These are phyloP conservation scores for Miscanthus sacchariflorus DNA, from an alignment of 202 grass and related monocot species.

Conservation along the genomic window DNA sequence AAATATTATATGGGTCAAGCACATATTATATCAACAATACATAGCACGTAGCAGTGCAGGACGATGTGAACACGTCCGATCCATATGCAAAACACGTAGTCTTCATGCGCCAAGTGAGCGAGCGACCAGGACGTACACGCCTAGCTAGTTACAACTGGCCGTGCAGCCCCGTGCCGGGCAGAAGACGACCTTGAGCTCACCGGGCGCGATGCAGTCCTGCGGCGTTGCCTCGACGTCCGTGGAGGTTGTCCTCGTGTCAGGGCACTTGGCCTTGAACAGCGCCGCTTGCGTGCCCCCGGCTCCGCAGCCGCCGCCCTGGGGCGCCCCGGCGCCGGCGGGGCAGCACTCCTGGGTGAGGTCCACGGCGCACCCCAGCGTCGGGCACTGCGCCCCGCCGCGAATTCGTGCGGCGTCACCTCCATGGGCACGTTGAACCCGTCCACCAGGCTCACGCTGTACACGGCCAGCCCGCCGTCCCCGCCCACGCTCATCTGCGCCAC, in stretches of 20 bases:
- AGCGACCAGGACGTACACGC: background rate
- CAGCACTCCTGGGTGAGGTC: constrained; percentile 1
- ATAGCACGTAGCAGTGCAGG: no score
- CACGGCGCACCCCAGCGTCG: background rate
- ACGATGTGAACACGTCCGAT: background rate
- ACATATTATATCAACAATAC: no score
- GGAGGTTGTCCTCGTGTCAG: constrained; percentile 48
- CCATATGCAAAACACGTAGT: background rate
- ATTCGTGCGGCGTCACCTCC: background rate
- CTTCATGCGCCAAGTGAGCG: background rate
- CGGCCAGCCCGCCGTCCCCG: background rate
- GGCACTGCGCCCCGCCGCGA: background rate
- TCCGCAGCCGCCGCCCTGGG: constrained; percentile 12
- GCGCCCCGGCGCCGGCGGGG: background rate
- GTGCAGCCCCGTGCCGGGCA: constrained; percentile 31
- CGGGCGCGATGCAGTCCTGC: constrained; percentile 45
- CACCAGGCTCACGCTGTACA: constrained; percentile 6
- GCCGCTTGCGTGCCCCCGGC: background rate
- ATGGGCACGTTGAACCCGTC: constrained; percentile 3
- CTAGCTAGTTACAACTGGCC: background rate
- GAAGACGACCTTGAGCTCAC: constrained; percentile 61
- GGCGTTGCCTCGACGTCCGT: constrained; percentile 53
- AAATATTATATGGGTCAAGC: no score
- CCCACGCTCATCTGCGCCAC: constrained; percentile 5
- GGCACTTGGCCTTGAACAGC: constrained; percentile 49